phyloP scores from a whole-genome alignment of 2,329 filamentous ascomycete species.

The Cadophora luteo-olivacea region DNA sequence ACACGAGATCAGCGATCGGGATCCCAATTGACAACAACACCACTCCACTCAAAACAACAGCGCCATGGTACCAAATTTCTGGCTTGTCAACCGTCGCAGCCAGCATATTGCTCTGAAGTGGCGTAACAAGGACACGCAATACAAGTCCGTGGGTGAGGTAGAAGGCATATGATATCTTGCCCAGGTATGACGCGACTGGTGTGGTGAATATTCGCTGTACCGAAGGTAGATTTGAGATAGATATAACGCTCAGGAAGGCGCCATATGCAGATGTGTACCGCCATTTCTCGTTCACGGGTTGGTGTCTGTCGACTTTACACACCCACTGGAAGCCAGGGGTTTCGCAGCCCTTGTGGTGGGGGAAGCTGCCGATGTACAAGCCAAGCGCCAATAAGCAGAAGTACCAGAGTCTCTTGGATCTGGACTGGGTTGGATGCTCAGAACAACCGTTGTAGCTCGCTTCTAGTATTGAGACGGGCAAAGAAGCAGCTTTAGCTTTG shows the following conservation, averaged over 20 bases:
- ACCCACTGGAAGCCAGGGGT: slow-evolving; percentile 2
- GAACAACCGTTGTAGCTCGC: neutral
- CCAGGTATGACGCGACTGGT: slow-evolving; percentile 63
- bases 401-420: neutral
- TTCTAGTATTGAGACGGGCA: neutral
- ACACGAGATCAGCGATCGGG: neutral
- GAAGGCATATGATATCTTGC: slow-evolving; percentile 64
- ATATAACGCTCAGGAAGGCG: neutral
- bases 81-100: neutral
- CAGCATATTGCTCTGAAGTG: neutral
- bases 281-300: neutral
- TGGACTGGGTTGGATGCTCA: neutral
- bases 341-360: neutral
- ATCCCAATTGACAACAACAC: neutral
- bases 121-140: neutral
- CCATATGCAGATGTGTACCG: neutral
- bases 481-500: neutral
- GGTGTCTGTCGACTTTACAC: neutral
- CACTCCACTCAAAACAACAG: neutral
- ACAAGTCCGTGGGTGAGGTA: slow-evolving; percentile 64
- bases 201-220: slow-evolving; percentile 63
- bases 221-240: slow-evolving; percentile 29
- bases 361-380: neutral
- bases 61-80: slow-evolving; percentile 1
- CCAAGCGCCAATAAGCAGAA: neutral